Conservation (phyloP, 2,329 filamentous ascomycete species). For the Nothomitra cinnamomea region DNA sequence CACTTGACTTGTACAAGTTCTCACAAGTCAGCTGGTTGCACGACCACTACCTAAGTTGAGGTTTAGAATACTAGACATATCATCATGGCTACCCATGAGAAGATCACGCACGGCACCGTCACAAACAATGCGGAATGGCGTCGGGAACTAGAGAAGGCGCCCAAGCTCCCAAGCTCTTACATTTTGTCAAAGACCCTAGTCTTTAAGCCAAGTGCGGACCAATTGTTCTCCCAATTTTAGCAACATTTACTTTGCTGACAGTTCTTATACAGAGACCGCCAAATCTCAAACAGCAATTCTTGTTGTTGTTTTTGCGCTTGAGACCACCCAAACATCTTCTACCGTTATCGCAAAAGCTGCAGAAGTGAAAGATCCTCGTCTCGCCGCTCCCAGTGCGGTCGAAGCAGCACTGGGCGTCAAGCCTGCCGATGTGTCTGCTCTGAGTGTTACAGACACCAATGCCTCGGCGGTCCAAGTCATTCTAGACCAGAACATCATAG, state of each 20-base stretch:
- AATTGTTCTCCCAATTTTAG: background rate
- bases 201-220: conserved; percentile 15
- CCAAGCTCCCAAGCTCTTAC: conserved; percentile 13
- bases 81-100: conserved; percentile 4
- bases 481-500: conserved; percentile 14
- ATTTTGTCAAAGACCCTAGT: conserved; percentile 16
- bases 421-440: conserved; percentile 14
- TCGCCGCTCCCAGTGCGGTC: conserved; percentile 13
- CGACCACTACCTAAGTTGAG: background rate
- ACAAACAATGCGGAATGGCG: conserved; percentile 14
- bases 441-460: conserved; percentile 14
- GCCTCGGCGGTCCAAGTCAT: conserved; percentile 14
- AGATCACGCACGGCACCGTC: conserved; percentile 13
- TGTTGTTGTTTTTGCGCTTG: conserved; percentile 14
- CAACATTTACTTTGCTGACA: background rate
- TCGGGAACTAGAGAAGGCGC: conserved; percentile 10
- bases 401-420: conserved; percentile 11
- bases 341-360: conserved; percentile 12
- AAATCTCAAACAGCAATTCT: conserved; percentile 14
- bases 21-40: no score
- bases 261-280: conserved; percentile 11
- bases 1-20: background rate
- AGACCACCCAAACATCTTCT: conserved; percentile 14
- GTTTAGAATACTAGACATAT: background rate
- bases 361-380: conserved; percentile 14